Conservation (phyloP, 176 grass and related monocot genomes). For the Carex parvula region DNA sequence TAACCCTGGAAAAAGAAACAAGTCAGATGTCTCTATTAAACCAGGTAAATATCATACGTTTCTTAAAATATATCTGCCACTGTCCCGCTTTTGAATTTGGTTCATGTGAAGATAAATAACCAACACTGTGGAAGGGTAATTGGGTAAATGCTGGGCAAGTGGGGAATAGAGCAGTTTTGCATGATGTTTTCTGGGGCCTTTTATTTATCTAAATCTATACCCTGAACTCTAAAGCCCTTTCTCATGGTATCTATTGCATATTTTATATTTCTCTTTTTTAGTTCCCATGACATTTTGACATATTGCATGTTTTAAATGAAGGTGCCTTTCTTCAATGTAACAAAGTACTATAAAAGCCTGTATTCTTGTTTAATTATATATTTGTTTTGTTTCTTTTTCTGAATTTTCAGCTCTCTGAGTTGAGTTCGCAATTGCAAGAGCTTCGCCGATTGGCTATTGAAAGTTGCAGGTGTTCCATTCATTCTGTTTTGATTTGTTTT, state of each 20-base stretch:
- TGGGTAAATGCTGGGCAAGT: background rate
- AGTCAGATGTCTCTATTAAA: background rate
- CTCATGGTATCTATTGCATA: background rate
- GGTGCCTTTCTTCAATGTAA: conserved; percentile 1
- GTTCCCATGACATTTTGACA: background rate
- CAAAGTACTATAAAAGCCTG: background rate
- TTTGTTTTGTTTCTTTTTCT: conserved; percentile 33
- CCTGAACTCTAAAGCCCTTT: background rate
- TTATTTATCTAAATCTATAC: conserved; percentile 12
- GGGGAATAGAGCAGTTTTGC: background rate
- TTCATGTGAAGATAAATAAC: background rate
- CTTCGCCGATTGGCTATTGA: conserved; percentile 58
- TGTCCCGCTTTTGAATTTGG: conserved; percentile 8
- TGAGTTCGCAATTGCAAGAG: conserved; percentile 58
- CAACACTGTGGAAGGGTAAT: background rate
- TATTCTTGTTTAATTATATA: conserved; percentile 7
- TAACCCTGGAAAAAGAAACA: background rate
- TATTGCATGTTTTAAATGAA: conserved; percentile 11
- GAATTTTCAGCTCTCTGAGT: conserved; percentile 57
- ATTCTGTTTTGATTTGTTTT: conserved; percentile 2
- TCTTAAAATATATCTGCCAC: background rate
- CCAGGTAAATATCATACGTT: conserved; percentile 7
- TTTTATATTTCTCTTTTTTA: conserved; percentile 3
- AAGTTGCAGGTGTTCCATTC: conserved; percentile 68
- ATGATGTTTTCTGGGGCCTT: background rate